Evolutionary conservation across 2,329 filamentous ascomycete species (phyloP), one percentile per base, ranked within the genome.

Genomic region (Aspergillus pseudoviridinutans): DNA sequence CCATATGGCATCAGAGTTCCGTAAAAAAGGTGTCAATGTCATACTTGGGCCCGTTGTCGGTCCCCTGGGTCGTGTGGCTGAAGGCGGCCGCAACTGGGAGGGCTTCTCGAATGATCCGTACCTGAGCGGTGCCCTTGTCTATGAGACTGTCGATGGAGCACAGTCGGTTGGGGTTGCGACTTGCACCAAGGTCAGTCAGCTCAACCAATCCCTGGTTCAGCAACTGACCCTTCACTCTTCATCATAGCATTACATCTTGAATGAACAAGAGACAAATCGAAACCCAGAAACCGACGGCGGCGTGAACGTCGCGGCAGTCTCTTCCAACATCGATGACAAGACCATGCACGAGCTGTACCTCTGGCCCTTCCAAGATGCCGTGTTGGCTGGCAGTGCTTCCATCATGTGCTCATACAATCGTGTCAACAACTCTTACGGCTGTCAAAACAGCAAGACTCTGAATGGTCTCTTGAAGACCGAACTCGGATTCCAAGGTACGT

Each of bases 401-500:
- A 72, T 87, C 42, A 88, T 88, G 86, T 88, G 86, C 61, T 75
- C 69, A 0, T 78, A 78, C 51, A 66, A 78, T 63, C 87, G 90
- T 63, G 69, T 92, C 73, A 94, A 95, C 78, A 91, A 91, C 74
- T 90, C 86, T 3, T 91, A 92, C 62, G 82, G 74, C 22, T 93
- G 90, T 74, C 88, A 93, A 67, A 93, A 94, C 78, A 89, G 86
- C 51, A 87, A 90, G 69, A 76, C 87, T 5, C 76, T 91, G 59
- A 94, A 94, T 70, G 86, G 87, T 49, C 74, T 93, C 8, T 78
- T 94, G 63, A 94, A 93, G 77, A 83, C 84, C 28, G 90, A 94
- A 71, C 80, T 92, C 0, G 89, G 88, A 47, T 93, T 92, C 76
- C 88, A 67, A 25, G 66, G 64, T 66, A 35, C 17, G 55, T 3